Conservation (phyloP, 2,329 filamentous ascomycete species). For the Raffaelea albimanens region DNA sequence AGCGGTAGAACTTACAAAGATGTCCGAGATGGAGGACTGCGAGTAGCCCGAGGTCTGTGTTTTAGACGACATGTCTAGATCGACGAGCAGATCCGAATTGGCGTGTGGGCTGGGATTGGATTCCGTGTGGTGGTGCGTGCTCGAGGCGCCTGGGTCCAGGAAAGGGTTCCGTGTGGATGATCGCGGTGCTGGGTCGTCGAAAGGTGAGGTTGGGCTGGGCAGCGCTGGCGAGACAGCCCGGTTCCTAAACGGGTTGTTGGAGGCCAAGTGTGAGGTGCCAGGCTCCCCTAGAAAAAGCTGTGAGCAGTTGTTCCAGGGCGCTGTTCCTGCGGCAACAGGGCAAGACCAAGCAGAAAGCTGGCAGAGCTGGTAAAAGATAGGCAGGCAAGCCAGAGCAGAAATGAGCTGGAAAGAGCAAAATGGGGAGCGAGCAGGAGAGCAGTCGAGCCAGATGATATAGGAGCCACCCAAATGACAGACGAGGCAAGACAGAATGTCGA, state of each 20-base stretch:
- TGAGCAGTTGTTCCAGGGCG: not conserved
- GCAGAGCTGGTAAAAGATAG: not conserved
- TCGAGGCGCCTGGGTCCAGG: conserved; percentile 42
- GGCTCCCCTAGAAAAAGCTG: conserved; percentile 1
- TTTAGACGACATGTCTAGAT: conserved; percentile 40
- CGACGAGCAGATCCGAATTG: conserved; percentile 22
- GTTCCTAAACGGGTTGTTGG: conserved; percentile 76
- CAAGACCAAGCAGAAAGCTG: not conserved
- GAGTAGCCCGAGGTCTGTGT: conserved; percentile 40
- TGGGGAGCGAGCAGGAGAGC: too few species aligned
- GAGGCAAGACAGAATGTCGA: not conserved
- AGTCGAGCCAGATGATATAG: too few species aligned
- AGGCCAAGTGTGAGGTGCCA: conserved; percentile 59
- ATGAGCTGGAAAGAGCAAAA: not conserved
- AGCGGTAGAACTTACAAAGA: conserved; percentile 57
- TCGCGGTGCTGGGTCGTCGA: conserved; percentile 42
- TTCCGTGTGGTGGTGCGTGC: conserved; percentile 4
- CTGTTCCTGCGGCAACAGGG: not conserved
- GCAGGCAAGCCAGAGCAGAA: not conserved
- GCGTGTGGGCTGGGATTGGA: conserved; percentile 15
- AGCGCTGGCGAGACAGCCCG: conserved; percentile 52
- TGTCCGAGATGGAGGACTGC: conserved; percentile 54
- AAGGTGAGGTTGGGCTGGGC: conserved; percentile 42
- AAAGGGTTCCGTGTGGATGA: conserved; percentile 55
- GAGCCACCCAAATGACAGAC: too few species aligned